Base-by-base conservation (phyloP, 129 eudicot genomes). In the Mikania micrantha region DNA sequence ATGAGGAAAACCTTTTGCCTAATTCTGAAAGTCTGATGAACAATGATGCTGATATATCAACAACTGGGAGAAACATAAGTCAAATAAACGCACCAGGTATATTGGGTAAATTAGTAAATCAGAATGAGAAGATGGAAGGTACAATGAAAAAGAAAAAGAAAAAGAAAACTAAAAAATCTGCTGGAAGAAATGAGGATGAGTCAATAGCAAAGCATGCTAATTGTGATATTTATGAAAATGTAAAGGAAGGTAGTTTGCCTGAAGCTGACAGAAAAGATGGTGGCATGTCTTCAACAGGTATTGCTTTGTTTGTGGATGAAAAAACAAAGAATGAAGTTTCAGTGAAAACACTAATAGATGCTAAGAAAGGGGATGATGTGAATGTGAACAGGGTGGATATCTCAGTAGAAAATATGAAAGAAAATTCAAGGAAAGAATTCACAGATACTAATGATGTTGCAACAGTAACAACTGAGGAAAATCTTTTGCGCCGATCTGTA, bases 91-190 rank as follows among this genome's bases (percentile, higher is more conserved):
- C 74, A 22, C 60, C 24, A 53, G 60, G 16, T 24, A 24, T 53
- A 24, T 25, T 24, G 11, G 34, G 24, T 25, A 53, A 53, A 32
- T 22, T 24, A 31, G 59, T 66, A 34, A 79, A 61, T n/a, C 82
- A 70, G 60, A 68, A 54, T 59, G 87, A 58, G 64, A 36, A 56
- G 32, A 38, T 31, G 24, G 73, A 54, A 44, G 80, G 52, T 70
- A 47, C 31, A 53, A 22, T 34, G n/a, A 53, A 5, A 20, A 73
- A 60, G 74, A 66, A 16, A 49, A 79, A 17, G 69, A 74, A 44
- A 54, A 64, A 9, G 45, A 75, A 66, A 60, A 83, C 9, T 50
- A 61, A 69, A 56, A 72, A 17, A 17, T 75, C 84, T 58, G 54
- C 49, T 49, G 49, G 32, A 34, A 41, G 60, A 60, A 47, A 63